phyloP scores from a whole-genome alignment of 192 early-diverging fungal species.

The Radiomyces spectabilis region DNA sequence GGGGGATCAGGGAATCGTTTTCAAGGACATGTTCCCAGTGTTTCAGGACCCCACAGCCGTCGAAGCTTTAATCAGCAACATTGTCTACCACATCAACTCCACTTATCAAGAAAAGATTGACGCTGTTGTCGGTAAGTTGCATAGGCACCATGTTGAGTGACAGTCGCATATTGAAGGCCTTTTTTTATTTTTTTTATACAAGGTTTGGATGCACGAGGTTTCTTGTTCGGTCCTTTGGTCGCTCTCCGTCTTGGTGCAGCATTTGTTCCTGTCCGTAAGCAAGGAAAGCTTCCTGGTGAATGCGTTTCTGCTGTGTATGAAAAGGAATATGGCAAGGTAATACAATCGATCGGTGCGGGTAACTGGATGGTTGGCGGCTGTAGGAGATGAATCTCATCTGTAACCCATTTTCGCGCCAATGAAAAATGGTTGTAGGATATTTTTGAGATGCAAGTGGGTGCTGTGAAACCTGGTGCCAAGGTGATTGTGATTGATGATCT shows the following conservation, averaged over 20 bases:
- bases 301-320: conserved; percentile 64
- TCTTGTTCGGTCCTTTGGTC: conserved; percentile 90
- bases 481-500: conserved; percentile 96
- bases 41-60: conserved; percentile 94
- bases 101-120: conserved; percentile 63
- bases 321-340: conserved; percentile 92
- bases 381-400: neutral
- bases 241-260: conserved; percentile 80
- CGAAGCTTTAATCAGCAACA: conserved; percentile 80
- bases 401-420: too few relatives aligned
- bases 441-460: conserved; percentile 87
- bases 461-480: conserved; percentile 71
- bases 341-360: neutral
- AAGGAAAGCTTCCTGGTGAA: conserved; percentile 90
- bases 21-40: conserved; percentile 95
- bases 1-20: conserved; percentile 93
- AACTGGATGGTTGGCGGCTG: too few relatives aligned
- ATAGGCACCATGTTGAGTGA: neutral
- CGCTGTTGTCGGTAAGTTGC: conserved; percentile 74
- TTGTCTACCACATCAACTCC: conserved; percentile 73
- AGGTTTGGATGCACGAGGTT: conserved; percentile 94
- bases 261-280: conserved; percentile 94
- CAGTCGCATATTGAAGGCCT: too few relatives aligned
- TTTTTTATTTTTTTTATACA: too few relatives aligned
- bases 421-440: conserved; percentile 65